These are phyloP conservation scores for Nemania sp. DNA, from an alignment of 2,329 filamentous ascomycete genomes.

Conservation along the genomic window DNA sequence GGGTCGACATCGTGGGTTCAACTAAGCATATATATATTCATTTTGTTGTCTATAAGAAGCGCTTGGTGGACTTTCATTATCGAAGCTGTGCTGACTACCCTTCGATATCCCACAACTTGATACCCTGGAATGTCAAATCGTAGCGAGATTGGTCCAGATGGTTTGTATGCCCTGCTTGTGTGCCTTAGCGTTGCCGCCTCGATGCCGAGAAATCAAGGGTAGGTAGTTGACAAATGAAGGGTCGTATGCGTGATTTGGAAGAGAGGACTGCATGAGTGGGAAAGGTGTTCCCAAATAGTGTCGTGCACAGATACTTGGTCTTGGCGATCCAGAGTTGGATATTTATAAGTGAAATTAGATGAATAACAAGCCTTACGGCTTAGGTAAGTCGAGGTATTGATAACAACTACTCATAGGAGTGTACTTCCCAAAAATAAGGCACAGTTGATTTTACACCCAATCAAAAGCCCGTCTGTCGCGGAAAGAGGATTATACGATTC, in stretches of 20 bases:
- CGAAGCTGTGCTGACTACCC: conserved; percentile 15
- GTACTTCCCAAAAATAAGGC: not conserved
- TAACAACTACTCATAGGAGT: not conserved
- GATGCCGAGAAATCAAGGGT: not conserved
- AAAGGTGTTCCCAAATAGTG: not conserved
- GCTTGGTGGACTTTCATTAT: not conserved
- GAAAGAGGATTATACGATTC: conserved; percentile 13
- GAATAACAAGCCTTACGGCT: conserved; percentile 10
- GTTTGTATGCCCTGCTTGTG: too few species aligned
- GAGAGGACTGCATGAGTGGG: not conserved
- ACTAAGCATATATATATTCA: conserved; percentile 4
- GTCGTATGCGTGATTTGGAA: conserved; percentile 13
- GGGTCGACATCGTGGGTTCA: not conserved
- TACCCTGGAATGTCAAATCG: conserved; percentile 1
- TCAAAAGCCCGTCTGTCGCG: not conserved
- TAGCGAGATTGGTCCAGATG: conserved; percentile 12
- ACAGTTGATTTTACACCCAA: conserved; percentile 6
- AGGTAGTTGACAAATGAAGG: conserved; percentile 3
- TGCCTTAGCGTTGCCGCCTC: not conserved
- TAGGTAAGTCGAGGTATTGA: conserved; percentile 15
- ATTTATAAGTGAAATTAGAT: not conserved
- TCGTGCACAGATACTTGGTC: not conserved
- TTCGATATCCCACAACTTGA: conserved; percentile 4
- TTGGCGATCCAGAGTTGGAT: conserved; percentile 1
- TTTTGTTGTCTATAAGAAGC: not conserved